phyloP scores from a whole-genome alignment of 345 rosid genomes.

The Lepidium africanum region DNA sequence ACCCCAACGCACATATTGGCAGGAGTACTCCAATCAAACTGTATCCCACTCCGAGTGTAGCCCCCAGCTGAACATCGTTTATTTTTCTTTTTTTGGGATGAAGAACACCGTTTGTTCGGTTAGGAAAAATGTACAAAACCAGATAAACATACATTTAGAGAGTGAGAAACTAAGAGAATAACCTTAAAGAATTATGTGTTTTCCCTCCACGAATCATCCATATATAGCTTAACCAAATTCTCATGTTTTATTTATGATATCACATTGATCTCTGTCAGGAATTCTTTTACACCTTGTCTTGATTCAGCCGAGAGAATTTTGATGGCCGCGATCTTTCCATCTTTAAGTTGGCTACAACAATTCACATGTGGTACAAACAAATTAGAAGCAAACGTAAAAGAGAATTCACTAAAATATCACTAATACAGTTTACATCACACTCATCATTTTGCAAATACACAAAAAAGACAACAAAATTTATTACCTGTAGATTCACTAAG shows the following conservation, averaged over 20 bases:
- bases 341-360: conserved; percentile 70
- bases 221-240: conserved; percentile 73
- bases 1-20: conserved; percentile 64
- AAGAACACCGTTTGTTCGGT: no score
- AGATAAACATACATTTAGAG: neutral
- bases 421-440: no score
- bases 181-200: conserved; percentile 81
- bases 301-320: conserved; percentile 93
- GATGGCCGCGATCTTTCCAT: conserved; percentile 73
- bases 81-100: no score
- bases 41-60: conserved; percentile 37
- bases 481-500: no score
- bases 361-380: no score
- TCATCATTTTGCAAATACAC: no score
- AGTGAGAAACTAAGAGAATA: conserved; percentile 7
- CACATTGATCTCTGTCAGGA: conserved; percentile 74
- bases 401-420: no score
- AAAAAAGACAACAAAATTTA: no score
- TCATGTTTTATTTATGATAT: conserved; percentile 79
- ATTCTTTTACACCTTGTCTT: conserved; percentile 79
- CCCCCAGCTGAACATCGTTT: conserved; percentile 42
- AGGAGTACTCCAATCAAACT: conserved; percentile 71
- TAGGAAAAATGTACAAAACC: neutral
- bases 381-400: no score
- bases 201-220: conserved; percentile 86